These are phyloP conservation scores for Xylariomycetidae sp. DNA, from an alignment of 2,329 filamentous ascomycete genomes.

Conservation along the genomic window DNA sequence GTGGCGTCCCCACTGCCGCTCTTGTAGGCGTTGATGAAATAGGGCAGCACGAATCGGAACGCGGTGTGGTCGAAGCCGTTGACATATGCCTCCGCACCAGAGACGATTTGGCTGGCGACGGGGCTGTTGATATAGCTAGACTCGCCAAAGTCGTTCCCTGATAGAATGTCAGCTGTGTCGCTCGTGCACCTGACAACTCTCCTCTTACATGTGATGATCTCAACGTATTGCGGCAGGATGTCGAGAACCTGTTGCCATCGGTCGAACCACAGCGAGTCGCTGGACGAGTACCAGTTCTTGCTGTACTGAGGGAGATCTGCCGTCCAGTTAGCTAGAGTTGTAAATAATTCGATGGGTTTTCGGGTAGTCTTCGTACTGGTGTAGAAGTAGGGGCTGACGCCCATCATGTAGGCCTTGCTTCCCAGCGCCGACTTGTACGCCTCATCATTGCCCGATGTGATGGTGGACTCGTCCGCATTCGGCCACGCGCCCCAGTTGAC, in stretches of 20 bases:
- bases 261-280: slow-evolving; percentile 49
- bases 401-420: slow-evolving; percentile 47
- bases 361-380: slow-evolving; percentile 21
- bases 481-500: slow-evolving; percentile 49
- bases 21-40: slow-evolving; percentile 47
- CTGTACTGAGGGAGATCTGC: slow-evolving; percentile 43
- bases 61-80: slow-evolving; percentile 42
- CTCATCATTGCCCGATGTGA: slow-evolving; percentile 34
- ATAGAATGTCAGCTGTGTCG: slow-evolving; percentile 6
- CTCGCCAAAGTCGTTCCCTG: slow-evolving; percentile 56
- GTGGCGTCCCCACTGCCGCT: slow-evolving; percentile 30
- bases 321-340: slow-evolving; percentile 2
- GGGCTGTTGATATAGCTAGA: slow-evolving; percentile 52
- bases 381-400: slow-evolving; percentile 36
- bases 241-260: slow-evolving; percentile 51
- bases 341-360: background rate
- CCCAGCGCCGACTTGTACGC: slow-evolving; percentile 33
- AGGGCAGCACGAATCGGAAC: slow-evolving; percentile 44
- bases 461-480: slow-evolving; percentile 30
- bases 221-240: slow-evolving; percentile 46
- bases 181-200: slow-evolving; percentile 1
- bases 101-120: slow-evolving; percentile 35
- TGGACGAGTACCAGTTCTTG: slow-evolving; percentile 50
- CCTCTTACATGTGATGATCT: slow-evolving; percentile 45
- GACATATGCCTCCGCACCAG: slow-evolving; percentile 44